A percentile compares a stretch with the other conserved stretches of the same genome.
These are phyloP conservation scores for Solanum stenotomum DNA, from an alignment of 257 asterid species.

Conservation along the genomic window DNA sequence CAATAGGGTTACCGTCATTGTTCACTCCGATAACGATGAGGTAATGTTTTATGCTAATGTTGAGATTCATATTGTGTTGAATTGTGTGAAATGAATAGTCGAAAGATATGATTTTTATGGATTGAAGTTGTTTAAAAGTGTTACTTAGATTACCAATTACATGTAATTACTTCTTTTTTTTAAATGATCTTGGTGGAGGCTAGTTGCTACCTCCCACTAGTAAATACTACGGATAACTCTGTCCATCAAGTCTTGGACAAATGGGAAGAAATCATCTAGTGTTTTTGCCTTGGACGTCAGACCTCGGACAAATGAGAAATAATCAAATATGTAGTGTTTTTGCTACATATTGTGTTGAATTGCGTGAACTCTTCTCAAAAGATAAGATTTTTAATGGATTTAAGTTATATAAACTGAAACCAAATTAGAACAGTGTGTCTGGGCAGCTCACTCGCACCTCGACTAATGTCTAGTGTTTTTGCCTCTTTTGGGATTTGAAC, in stretches of 20 bases:
- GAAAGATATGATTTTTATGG: background rate
- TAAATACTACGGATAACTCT: background rate
- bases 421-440: background rate
- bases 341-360: background rate
- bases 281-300: background rate
- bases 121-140: background rate
- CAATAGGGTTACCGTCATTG: slow-evolving; percentile 33
- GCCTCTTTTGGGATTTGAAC: rapidly evolving
- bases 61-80: background rate
- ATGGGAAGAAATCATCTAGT: background rate
- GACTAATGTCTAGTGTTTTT: background rate
- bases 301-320: background rate
- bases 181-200: background rate
- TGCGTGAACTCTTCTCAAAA: too few species aligned
- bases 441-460: background rate
- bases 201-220: background rate
- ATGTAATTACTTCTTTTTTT: background rate
- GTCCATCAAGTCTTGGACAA: background rate
- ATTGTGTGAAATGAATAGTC: background rate
- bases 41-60: slow-evolving; percentile 6
- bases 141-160: background rate
- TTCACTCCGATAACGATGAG: slow-evolving; percentile 59
- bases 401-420: background rate
- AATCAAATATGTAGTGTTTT: background rate
- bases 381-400: background rate